These are phyloP conservation scores for Yamadazyma atmosphaerica DNA, from an alignment of 1,139 yeast species.

Conservation along the genomic window DNA sequence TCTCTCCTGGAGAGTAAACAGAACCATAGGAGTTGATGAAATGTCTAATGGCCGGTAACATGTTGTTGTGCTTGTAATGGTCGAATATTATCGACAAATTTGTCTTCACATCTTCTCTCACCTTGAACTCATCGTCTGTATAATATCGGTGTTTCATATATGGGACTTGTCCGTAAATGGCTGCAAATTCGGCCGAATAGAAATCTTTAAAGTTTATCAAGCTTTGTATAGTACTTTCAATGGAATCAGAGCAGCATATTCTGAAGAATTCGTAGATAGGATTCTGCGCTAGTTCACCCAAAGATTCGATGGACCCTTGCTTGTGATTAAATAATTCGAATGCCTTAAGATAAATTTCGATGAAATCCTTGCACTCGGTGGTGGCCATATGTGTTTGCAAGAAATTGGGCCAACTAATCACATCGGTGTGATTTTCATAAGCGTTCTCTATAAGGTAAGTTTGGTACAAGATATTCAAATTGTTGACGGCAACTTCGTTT, in stretches of 20 bases:
- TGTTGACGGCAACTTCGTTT: constrained; percentile 21
- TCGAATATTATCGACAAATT: constrained; percentile 21
- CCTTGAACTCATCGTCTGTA: constrained; percentile 6
- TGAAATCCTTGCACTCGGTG: constrained; percentile 30
- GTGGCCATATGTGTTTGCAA: constrained; percentile 24
- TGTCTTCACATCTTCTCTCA: constrained; percentile 4
- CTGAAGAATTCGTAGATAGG: constrained; percentile 11
- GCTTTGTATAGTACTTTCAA: constrained; percentile 4
- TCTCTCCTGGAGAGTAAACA: constrained; percentile 21
- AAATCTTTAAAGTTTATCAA: constrained; percentile 20
- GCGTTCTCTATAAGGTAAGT: constrained; percentile 33
- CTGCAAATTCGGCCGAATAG: constrained; percentile 36
- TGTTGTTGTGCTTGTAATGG: constrained; percentile 18
- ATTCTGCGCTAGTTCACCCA: constrained; percentile 1
- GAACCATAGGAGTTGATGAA: constrained; percentile 27
- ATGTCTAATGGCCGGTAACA: constrained; percentile 26
- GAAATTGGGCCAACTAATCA: constrained; percentile 38
- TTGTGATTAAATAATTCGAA: constrained; percentile 27
- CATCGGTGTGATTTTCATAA: constrained; percentile 21
- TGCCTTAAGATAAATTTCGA: constrained; percentile 32
- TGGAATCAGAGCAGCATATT: constrained; percentile 7
- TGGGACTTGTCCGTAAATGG: constrained; percentile 23
- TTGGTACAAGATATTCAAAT: constrained; percentile 26
- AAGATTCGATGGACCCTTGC: constrained; percentile 1
- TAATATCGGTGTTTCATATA: constrained; percentile 23